Evolutionary conservation across 2,329 filamentous ascomycete species (phyloP).

Genomic region (Coniochaeta hoffmannii): DNA sequence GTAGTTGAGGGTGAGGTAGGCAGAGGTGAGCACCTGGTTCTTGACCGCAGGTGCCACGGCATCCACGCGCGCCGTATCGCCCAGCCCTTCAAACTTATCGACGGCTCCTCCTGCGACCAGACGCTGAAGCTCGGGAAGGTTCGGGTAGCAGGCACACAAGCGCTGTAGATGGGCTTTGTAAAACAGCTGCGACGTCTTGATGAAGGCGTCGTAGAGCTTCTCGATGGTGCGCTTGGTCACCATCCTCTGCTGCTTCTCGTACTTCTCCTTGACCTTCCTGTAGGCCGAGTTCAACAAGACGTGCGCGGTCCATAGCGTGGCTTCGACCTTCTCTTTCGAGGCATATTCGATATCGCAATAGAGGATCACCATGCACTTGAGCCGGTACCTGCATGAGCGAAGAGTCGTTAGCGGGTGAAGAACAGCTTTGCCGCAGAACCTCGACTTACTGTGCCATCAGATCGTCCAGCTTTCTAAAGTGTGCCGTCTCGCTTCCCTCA

Average conservation of each 20-base stretch:
- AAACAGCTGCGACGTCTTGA: slow-evolving; percentile 82
- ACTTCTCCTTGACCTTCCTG: slow-evolving; percentile 57
- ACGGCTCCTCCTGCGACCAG: slow-evolving; percentile 31
- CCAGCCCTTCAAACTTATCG: slow-evolving; percentile 19
- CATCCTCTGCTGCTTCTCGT: slow-evolving; percentile 41
- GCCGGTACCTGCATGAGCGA: slow-evolving; percentile 40
- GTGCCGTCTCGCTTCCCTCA: slow-evolving; percentile 29
- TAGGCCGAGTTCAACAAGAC: slow-evolving; percentile 71
- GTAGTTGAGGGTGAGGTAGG: slow-evolving; percentile 75
- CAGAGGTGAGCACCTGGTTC: slow-evolving; percentile 60
- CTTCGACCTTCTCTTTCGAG: slow-evolving; percentile 56
- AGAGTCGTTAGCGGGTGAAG: neutral
- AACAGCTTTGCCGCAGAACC: slow-evolving; percentile 4
- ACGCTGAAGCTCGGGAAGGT: slow-evolving; percentile 31
- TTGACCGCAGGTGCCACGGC: slow-evolving; percentile 42
- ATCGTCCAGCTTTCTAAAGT: slow-evolving; percentile 36
- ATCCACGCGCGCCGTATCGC: slow-evolving; percentile 34
- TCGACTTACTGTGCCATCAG: slow-evolving; percentile 32
- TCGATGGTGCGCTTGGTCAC: slow-evolving; percentile 69
- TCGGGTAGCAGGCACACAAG: slow-evolving; percentile 52
- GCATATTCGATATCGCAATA: slow-evolving; percentile 66
- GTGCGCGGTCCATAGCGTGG: slow-evolving; percentile 72
- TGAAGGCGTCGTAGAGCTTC: slow-evolving; percentile 74
- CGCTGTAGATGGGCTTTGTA: slow-evolving; percentile 81
- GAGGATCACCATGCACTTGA: slow-evolving; percentile 63